Evolutionary conservation across 495 filamentous ascomycete species (phyloP).

Genomic region (Symbiotaphrina buchneri): DNA sequence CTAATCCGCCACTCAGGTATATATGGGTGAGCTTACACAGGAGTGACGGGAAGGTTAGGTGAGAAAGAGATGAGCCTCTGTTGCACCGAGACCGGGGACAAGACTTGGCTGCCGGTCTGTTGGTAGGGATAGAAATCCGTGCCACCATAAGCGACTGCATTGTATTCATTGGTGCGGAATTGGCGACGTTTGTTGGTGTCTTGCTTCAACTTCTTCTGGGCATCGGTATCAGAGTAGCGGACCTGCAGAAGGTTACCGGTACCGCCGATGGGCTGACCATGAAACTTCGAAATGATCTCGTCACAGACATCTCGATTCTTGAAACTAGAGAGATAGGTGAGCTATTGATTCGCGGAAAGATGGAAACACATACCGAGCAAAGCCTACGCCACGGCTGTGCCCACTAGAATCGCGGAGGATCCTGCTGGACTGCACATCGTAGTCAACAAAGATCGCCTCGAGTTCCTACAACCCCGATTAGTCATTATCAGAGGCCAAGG

Average conservation of each 20-base stretch:
- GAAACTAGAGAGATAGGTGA: slow-evolving; percentile 30
- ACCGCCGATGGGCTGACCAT: slow-evolving; percentile 45
- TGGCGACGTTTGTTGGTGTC: slow-evolving; percentile 80
- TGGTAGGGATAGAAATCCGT: slow-evolving; percentile 1
- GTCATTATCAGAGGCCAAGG: neutral
- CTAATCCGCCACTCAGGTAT: too few relatives aligned
- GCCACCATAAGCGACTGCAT: slow-evolving; percentile 22
- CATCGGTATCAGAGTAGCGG: slow-evolving; percentile 87
- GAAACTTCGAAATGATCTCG: slow-evolving; percentile 60
- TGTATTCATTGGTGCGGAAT: slow-evolving; percentile 89
- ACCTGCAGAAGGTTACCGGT: slow-evolving; percentile 69
- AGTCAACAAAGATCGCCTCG: slow-evolving; percentile 57
- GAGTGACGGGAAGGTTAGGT: too few relatives aligned
- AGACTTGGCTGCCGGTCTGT: neutral
- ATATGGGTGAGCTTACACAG: too few relatives aligned
- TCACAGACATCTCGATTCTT: slow-evolving; percentile 74
- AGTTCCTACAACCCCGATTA: slow-evolving; percentile 30
- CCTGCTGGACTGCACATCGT: slow-evolving; percentile 70
- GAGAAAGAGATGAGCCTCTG: too few relatives aligned
- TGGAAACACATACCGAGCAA: slow-evolving; percentile 51
- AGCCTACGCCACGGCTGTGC: slow-evolving; percentile 88
- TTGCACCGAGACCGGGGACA: too few relatives aligned
- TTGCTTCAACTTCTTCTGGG: slow-evolving; percentile 88
- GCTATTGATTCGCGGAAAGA: neutral
- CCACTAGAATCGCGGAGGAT: slow-evolving; percentile 79